These are phyloP conservation scores for Violaceomyces palustris DNA, from an alignment of 1,284 basidiomycete genomes.

Conservation along the genomic window DNA sequence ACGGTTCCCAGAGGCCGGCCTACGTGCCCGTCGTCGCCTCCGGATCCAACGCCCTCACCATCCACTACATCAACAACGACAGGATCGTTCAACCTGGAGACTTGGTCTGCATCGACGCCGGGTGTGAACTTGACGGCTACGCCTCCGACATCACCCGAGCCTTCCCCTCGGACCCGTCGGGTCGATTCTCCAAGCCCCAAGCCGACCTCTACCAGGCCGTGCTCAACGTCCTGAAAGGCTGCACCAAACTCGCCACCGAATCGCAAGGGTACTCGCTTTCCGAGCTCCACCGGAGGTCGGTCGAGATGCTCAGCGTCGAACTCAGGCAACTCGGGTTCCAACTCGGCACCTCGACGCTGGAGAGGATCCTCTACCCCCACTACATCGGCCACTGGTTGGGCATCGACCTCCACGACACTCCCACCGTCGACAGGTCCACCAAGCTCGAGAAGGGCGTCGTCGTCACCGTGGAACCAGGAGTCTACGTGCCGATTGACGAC, in stretches of 20 bases:
- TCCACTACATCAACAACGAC: constrained; percentile 49
- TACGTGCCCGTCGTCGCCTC: constrained; percentile 51
- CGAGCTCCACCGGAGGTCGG: constrained; percentile 73
- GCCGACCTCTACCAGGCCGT: constrained; percentile 80
- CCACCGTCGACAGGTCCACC: constrained; percentile 33
- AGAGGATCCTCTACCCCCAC: constrained; percentile 76
- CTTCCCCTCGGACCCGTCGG: constrained; percentile 62
- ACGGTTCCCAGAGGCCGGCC: constrained; percentile 44
- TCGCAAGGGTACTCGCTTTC: constrained; percentile 62
- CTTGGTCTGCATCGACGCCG: constrained; percentile 49
- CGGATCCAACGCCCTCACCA: constrained; percentile 41
- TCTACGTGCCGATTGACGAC: constrained; percentile 45
- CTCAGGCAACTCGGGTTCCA: constrained; percentile 74
- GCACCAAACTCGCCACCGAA: constrained; percentile 59
- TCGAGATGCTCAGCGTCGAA: constrained; percentile 67
- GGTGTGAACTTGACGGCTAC: constrained; percentile 66
- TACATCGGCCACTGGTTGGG: constrained; percentile 80
- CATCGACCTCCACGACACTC: constrained; percentile 58
- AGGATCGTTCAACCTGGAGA: constrained; percentile 19
- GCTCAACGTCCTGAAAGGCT: constrained; percentile 68
- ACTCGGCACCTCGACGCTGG: constrained; percentile 63
- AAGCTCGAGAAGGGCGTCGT: constrained; percentile 38
- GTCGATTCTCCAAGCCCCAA: constrained; percentile 69
- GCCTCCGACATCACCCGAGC: constrained; percentile 95
- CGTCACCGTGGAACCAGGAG: constrained; percentile 48